Conservation (phyloP, 2,329 filamentous ascomycete species). For the Stemphylium lycopersici region DNA sequence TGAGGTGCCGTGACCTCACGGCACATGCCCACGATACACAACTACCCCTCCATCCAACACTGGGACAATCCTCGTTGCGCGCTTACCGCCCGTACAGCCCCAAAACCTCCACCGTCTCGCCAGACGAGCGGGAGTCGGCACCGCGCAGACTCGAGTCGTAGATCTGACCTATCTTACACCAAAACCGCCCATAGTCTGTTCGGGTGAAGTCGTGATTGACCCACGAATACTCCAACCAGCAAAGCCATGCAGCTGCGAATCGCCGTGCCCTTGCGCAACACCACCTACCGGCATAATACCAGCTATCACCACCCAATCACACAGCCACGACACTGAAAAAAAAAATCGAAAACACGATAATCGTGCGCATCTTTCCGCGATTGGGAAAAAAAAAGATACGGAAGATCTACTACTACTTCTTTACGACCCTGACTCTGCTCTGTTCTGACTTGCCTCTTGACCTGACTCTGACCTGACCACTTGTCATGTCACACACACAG, state of each 20-base stretch:
- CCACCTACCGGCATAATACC: background rate
- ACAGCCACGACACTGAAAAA: background rate
- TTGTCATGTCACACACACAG: conserved; percentile 3
- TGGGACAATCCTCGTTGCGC: conserved; percentile 9
- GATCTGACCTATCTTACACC: background rate
- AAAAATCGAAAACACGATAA: background rate
- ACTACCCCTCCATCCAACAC: conserved; percentile 10
- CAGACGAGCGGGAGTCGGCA: background rate
- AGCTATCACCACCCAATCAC: background rate
- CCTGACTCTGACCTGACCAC: conserved; percentile 6
- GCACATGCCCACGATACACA: conserved; percentile 9
- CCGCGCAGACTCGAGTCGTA: background rate
- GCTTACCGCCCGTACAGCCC: conserved; percentile 12
- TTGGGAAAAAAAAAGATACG: background rate
- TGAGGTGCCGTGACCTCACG: conserved; percentile 16
- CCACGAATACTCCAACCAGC: background rate
- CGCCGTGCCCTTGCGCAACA: background rate
- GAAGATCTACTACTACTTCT: background rate
- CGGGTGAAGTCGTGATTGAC: background rate
- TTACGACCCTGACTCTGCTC: background rate
- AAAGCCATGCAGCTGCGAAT: background rate
- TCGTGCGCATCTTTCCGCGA: background rate
- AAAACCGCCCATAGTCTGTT: background rate
- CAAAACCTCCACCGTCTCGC: background rate
- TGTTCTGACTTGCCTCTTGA: background rate